phyloP scores from a whole-genome alignment of 345 rosid species.

The Pelargonium nanum region DNA sequence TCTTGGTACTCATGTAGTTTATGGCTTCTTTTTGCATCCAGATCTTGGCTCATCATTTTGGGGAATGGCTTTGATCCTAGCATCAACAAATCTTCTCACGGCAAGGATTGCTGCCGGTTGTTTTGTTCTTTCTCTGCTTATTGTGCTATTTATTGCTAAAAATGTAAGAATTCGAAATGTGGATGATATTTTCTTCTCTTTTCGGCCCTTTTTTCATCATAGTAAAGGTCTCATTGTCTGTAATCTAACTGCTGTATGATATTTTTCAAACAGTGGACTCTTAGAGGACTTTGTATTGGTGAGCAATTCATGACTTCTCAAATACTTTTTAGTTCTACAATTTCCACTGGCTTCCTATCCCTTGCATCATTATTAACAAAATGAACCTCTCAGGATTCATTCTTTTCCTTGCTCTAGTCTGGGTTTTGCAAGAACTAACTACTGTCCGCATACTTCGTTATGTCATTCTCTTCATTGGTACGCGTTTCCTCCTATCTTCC shows the following conservation, averaged over 20 bases:
- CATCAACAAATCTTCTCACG: constrained; percentile 72
- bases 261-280: constrained; percentile 70
- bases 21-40: constrained; percentile 19
- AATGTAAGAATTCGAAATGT: constrained; percentile 43
- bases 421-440: constrained; percentile 88
- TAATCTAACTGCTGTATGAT: constrained; percentile 1
- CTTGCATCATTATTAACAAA: not conserved
- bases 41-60: constrained; percentile 99
- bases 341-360: not conserved
- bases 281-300: constrained; percentile 91
- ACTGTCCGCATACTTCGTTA: constrained; percentile 70
- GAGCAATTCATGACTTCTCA: constrained; percentile 12
- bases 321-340: constrained; percentile 1
- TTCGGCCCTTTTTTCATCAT: not conserved
- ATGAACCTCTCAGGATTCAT: constrained; percentile 58
- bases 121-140: constrained; percentile 57
- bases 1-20: constrained; percentile 2
- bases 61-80: constrained; percentile 97
- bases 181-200: constrained; percentile 4
- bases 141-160: constrained; percentile 81
- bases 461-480: constrained; percentile 92
- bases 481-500: not conserved
- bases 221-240: constrained; percentile 9
- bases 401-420: constrained; percentile 59
- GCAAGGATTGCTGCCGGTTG: constrained; percentile 96